phyloP scores from a whole-genome alignment of 1,284 basidiomycete genomes.

The Puccinia coronata region DNA sequence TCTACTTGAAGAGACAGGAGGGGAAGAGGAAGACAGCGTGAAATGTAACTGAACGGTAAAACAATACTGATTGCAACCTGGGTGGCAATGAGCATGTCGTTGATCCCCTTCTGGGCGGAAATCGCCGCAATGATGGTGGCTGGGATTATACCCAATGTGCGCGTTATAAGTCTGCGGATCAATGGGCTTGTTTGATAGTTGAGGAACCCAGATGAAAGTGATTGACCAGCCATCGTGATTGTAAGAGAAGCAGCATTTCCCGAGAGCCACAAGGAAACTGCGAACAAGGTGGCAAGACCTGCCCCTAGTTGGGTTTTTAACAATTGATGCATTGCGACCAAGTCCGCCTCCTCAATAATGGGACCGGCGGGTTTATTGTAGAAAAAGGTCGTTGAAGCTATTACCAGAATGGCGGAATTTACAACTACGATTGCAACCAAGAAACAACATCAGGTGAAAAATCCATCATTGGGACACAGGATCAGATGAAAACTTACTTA shows the following conservation, averaged over 20 bases:
- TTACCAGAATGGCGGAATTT: conserved; percentile 39
- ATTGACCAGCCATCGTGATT: conserved; percentile 42
- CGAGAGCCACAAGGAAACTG: conserved; percentile 30
- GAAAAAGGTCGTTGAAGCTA: conserved; percentile 32
- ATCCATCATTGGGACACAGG: not conserved
- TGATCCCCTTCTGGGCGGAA: conserved; percentile 22
- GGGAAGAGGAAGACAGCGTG: not conserved
- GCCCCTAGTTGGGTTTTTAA: conserved; percentile 21
- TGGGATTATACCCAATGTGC: conserved; percentile 38
- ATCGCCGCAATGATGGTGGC: conserved; percentile 26
- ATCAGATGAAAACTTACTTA: conserved; percentile 12
- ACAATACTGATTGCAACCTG: conserved; percentile 45
- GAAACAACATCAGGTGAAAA: not conserved
- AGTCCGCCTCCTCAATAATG: conserved; percentile 25
- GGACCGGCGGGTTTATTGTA: conserved; percentile 7
- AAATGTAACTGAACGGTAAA: conserved; percentile 41
- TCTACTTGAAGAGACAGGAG: not conserved
- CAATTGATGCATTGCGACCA: conserved; percentile 14
- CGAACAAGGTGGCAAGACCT: conserved; percentile 29
- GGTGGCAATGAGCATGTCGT: conserved; percentile 21
- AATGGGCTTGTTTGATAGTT: conserved; percentile 24
- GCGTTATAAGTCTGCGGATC: conserved; percentile 34
- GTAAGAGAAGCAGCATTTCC: conserved; percentile 43
- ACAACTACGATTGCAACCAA: conserved; percentile 1
- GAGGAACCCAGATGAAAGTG: conserved; percentile 32